A percentile compares a stretch with the other conserved stretches of the same genome.
phyloP scores from a whole-genome alignment of 2,329 filamentous ascomycete species.

The Cladosporium austrohemisphaericum region DNA sequence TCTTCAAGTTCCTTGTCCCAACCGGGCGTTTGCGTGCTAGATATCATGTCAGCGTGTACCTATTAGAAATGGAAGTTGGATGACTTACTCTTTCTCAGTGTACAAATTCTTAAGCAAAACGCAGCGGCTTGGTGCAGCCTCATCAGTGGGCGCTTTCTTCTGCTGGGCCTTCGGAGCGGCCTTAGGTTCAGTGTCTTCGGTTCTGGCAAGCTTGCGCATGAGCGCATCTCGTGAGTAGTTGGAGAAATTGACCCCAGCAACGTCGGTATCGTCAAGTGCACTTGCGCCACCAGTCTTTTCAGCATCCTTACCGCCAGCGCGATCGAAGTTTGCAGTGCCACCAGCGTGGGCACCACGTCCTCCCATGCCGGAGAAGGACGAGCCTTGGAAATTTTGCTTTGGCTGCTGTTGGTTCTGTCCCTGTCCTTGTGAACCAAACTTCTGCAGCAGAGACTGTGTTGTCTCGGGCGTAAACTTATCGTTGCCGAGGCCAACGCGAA shows the following conservation, averaged over 20 bases:
- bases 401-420: slow-evolving; percentile 17
- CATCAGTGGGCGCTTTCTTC: slow-evolving; percentile 78
- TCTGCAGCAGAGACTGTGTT: slow-evolving; percentile 85
- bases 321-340: slow-evolving; percentile 74
- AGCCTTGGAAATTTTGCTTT: slow-evolving; percentile 51
- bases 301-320: slow-evolving; percentile 80
- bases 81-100: slow-evolving; percentile 78
- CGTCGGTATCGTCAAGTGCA: slow-evolving; percentile 94
- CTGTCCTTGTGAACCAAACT: slow-evolving; percentile 74
- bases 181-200: slow-evolving; percentile 72
- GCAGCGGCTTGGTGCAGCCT: slow-evolving; percentile 86
- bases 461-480: slow-evolving; percentile 99
- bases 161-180: slow-evolving; percentile 44
- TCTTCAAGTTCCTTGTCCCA: slow-evolving; percentile 95
- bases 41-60: background rate
- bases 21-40: slow-evolving; percentile 46
- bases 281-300: slow-evolving; percentile 85
- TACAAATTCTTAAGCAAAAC: slow-evolving; percentile 96
- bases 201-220: slow-evolving; percentile 97
- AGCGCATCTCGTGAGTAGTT: slow-evolving; percentile 97
- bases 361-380: slow-evolving; percentile 84
- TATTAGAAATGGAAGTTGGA: background rate
- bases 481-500: slow-evolving; percentile 97
- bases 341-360: slow-evolving; percentile 81
- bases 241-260: slow-evolving; percentile 98